These are phyloP conservation scores for Gryganskiella cystojenkinii DNA, from an alignment of 192 early-diverging fungal species.

Conservation along the genomic window DNA sequence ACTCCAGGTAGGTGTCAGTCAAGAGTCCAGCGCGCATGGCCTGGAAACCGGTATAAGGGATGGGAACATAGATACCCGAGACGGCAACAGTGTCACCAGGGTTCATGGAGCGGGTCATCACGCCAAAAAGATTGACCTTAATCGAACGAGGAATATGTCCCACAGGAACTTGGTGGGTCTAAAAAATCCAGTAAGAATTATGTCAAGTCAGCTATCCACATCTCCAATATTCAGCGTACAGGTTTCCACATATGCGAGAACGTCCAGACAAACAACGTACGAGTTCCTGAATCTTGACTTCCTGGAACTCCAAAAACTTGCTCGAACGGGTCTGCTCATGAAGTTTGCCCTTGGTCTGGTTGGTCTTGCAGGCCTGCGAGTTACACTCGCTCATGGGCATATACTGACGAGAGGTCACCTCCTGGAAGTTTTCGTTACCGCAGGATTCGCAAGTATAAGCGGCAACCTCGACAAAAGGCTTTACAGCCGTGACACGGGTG, in stretches of 20 bases:
- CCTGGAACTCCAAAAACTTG: conserved; percentile 95
- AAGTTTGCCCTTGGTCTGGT: conserved; percentile 84
- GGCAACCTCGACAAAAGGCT: conserved; percentile 89
- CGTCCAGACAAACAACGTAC: conserved; percentile 51
- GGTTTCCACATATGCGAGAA: neutral
- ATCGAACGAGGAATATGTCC: conserved; percentile 98
- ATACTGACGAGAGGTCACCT: conserved; percentile 80
- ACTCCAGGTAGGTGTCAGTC: conserved; percentile 95
- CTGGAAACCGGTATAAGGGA: conserved; percentile 93
- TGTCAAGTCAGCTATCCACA: no score
- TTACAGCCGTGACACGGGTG: conserved; percentile 93
- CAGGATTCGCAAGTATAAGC: conserved; percentile 94
- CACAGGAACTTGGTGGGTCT: conserved; percentile 98
- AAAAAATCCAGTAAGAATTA: neutral
- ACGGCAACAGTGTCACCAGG: conserved; percentile 91
- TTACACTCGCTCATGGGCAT: conserved; percentile 86
- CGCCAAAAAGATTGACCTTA: conserved; percentile 90
- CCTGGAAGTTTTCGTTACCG: conserved; percentile 96
- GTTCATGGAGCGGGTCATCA: conserved; percentile 79
- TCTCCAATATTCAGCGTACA: no score
- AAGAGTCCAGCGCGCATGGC: conserved; percentile 91
- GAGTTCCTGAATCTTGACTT: conserved; percentile 96
- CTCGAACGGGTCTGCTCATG: conserved; percentile 92
- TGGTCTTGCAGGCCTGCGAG: conserved; percentile 81
- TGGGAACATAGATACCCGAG: conserved; percentile 90